These are phyloP conservation scores for Phaeosphaeria sp. DNA, from an alignment of 2,329 filamentous ascomycete genomes.

Conservation along the genomic window DNA sequence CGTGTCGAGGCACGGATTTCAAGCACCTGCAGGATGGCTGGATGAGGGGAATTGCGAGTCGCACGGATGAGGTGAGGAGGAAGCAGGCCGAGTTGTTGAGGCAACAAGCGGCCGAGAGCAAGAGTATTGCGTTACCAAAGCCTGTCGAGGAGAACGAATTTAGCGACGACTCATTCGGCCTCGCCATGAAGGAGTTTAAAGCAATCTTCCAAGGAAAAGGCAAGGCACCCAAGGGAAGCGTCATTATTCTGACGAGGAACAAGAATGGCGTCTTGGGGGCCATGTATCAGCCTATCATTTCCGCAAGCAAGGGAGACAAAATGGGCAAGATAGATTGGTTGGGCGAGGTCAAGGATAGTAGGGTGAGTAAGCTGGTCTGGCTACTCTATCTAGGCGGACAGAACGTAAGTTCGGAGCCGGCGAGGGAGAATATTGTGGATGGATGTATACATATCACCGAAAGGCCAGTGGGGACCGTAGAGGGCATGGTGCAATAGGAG, in stretches of 20 bases:
- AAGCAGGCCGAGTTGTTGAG: slow-evolving; percentile 41
- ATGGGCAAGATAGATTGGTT: slow-evolving; percentile 62
- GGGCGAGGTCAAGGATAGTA: slow-evolving; percentile 78
- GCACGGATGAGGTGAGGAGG: slow-evolving; percentile 62
- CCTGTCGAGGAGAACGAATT: slow-evolving; percentile 55
- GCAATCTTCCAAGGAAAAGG: slow-evolving; percentile 77
- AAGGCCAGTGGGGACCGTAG: slow-evolving; percentile 85
- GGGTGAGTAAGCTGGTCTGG: slow-evolving; percentile 84
- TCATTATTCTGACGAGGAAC: slow-evolving; percentile 76
- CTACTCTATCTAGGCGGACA: slow-evolving; percentile 87
- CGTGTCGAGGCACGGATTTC: slow-evolving; percentile 94
- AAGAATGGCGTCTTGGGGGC: slow-evolving; percentile 64
- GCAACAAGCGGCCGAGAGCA: slow-evolving; percentile 54
- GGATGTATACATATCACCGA: slow-evolving; percentile 89
- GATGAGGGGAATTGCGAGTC: slow-evolving; percentile 81
- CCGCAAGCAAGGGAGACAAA: slow-evolving; percentile 47
- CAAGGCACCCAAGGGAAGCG: slow-evolving; percentile 79
- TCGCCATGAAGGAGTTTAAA: slow-evolving; percentile 79
- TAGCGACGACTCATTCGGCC: slow-evolving; percentile 77
- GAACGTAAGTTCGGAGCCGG: slow-evolving; percentile 84
- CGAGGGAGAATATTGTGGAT: slow-evolving; percentile 81
- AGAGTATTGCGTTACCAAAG: slow-evolving; percentile 36
- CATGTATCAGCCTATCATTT: slow-evolving; percentile 36
- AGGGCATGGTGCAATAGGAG: slow-evolving; percentile 71
- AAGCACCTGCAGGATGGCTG: slow-evolving; percentile 90